Conservation (phyloP, 2,329 filamentous ascomycete species). For the Amesomyces nigricolor region DNA sequence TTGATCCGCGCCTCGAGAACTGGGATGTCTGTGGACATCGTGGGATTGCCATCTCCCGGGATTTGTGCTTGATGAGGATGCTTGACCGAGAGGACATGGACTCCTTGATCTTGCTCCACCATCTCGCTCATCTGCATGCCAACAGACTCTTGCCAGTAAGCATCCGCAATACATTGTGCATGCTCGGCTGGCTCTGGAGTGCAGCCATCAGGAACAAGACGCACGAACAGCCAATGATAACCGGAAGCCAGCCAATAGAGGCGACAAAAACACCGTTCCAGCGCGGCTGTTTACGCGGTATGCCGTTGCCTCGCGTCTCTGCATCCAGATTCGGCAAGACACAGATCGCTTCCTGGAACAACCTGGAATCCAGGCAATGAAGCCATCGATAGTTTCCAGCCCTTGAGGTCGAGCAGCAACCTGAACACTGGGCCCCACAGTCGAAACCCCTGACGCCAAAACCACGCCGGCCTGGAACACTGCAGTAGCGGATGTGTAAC, state of each 20-base stretch:
- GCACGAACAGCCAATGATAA: background rate
- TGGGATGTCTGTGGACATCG: slow-evolving; percentile 3
- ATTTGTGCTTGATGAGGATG: slow-evolving; percentile 2
- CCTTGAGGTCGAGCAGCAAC: background rate
- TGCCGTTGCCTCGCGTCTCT: slow-evolving; percentile 6
- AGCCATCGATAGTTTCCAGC: background rate
- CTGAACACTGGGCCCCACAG: background rate
- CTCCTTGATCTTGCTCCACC: background rate
- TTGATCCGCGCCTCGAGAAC: slow-evolving; percentile 19
- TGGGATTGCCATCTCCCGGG: slow-evolving; percentile 21
- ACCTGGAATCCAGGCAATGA: background rate
- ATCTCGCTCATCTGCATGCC: slow-evolving; percentile 12
- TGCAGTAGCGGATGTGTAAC: slow-evolving; percentile 1
- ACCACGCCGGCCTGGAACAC: background rate
- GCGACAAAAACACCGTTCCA: background rate
- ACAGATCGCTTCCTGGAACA: background rate
- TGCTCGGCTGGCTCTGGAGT: background rate
- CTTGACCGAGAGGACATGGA: too few species aligned
- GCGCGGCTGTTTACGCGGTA: slow-evolving; percentile 11
- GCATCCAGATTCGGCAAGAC: slow-evolving; percentile 2
- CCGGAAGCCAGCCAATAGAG: slow-evolving; percentile 1
- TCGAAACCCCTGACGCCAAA: background rate
- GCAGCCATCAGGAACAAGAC: background rate
- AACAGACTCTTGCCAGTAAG: background rate
- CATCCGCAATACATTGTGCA: slow-evolving; percentile 6